Conservation (phyloP, 129 eudicot species). For the Flaveria linearis region DNA sequence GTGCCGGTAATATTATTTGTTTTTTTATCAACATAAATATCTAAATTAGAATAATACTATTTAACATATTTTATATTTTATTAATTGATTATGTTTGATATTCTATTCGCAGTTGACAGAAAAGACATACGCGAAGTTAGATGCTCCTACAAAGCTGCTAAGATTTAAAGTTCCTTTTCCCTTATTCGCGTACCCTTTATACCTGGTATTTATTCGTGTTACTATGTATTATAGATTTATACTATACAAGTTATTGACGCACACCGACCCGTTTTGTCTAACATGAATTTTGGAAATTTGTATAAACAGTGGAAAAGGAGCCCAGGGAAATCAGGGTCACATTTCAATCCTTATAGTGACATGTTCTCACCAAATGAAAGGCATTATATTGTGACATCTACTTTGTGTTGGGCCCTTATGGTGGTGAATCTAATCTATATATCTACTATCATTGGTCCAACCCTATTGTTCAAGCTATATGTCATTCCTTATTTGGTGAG, state of each 20-base stretch:
- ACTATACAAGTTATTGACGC: not conserved
- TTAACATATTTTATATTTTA: no score
- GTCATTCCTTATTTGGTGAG: slow-evolving; percentile 68
- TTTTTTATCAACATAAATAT: no score
- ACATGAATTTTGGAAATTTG: not conserved
- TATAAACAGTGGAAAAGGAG: slow-evolving; percentile 56
- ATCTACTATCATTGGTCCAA: slow-evolving; percentile 51
- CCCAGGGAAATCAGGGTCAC: slow-evolving; percentile 82
- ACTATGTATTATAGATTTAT: slow-evolving; percentile 4
- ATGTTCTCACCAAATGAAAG: slow-evolving; percentile 66
- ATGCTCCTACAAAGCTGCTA: slow-evolving; percentile 53
- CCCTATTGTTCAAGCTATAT: slow-evolving; percentile 57
- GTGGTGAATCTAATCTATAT: slow-evolving; percentile 42
- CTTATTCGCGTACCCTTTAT: slow-evolving; percentile 69
- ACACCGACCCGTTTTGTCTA: not conserved
- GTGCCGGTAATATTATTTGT: slow-evolving; percentile 61
- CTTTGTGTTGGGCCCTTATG: slow-evolving; percentile 73
- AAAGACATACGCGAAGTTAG: slow-evolving; percentile 55
- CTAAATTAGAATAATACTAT: no score
- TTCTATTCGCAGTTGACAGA: slow-evolving; percentile 48
- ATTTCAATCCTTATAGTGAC: slow-evolving; percentile 66
- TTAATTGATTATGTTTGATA: not conserved
- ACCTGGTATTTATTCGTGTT: slow-evolving; percentile 44
- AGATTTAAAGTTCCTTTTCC: slow-evolving; percentile 82
- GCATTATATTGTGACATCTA: slow-evolving; percentile 54